Base-by-base conservation (phyloP, 345 rosid species). In the Melastoma malabathricum region DNA sequence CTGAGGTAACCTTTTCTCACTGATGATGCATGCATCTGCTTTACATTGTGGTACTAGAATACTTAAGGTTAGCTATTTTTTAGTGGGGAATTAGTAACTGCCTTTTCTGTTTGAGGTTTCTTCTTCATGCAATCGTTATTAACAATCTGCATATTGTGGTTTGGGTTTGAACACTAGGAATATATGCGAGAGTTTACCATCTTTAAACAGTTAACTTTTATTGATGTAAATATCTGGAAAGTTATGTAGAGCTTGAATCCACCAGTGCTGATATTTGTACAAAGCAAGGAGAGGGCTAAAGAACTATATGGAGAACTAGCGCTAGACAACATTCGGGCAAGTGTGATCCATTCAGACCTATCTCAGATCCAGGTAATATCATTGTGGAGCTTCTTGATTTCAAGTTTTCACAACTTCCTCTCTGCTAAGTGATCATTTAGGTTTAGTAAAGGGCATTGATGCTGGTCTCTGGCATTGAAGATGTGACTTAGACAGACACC, bases 261-360 rank as follows among this genome's bases (percentile, higher is more conserved):
- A 12, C 98, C 95, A 5, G 89, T 86, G 59, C 71, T 90, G 60
- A 78, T 90, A 64, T 86, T 90, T 60, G 65, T 82, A 51, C 96
- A 90, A 87, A 90, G 84, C 75, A 90, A 80, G 67, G 89, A 80
- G 60, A 80, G 93, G 43, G 95, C 96, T 22, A 80, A 79, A 68
- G 93, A 87, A 70, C 87, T 90, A 38, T 82, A 72, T 46, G 89
- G 61, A 51, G 96, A 90, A 62, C 74, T 90, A 65, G 83, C 71
- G 60, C 75, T 65, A 58, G 96, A 86, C 52, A 65, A 72, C 70
- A 74, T 87, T 57, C 79, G 89, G 77, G 95, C 72, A 45, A 76
- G 71, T 66, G 93, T 78, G 18, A 79, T 90, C 57, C 96, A 87
- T 64, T 72, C 98, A 1, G 93, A 90, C 73, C 76, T 90, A 64